Conservation (phyloP, 805 yeast species). For the Sungouiella blattae region DNA sequence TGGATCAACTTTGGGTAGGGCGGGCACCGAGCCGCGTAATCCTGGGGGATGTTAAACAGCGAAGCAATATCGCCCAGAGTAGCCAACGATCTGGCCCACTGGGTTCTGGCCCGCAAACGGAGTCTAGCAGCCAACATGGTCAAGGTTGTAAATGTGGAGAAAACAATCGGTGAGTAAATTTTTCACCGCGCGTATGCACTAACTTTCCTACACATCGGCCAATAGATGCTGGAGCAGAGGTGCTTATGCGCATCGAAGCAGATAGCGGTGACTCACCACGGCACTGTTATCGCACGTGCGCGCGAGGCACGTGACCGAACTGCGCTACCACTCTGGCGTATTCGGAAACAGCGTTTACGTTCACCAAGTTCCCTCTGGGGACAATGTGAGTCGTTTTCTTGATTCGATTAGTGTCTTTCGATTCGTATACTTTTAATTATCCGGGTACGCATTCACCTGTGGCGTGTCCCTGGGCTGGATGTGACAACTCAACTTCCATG, state of each 20-base stretch:
- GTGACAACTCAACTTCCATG: slow-evolving; percentile 67
- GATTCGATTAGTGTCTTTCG: no score
- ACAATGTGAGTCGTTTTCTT: no score
- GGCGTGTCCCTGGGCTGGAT: slow-evolving; percentile 49
- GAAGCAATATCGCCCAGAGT: slow-evolving; percentile 23
- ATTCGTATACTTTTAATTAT: no score
- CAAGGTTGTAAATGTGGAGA: not conserved
- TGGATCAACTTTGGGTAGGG: slow-evolving; percentile 76
- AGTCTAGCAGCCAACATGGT: slow-evolving; percentile 15
- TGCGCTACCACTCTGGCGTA: no score
- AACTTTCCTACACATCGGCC: slow-evolving; percentile 3
- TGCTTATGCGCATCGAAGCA: slow-evolving; percentile 4
- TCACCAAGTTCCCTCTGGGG: no score
- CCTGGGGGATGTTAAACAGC: slow-evolving; percentile 48
- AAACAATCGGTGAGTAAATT: slow-evolving; percentile 2
- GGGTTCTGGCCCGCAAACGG: not conserved
- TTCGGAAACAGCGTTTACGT: no score
- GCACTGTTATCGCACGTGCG: slow-evolving; percentile 3
- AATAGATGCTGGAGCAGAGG: slow-evolving; percentile 3
- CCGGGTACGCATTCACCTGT: not conserved
- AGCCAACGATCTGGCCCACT: slow-evolving; percentile 25
- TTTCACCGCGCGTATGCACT: slow-evolving; percentile 5
- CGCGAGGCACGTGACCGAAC: no score
- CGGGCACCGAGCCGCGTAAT: slow-evolving; percentile 70
- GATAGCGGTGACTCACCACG: slow-evolving; percentile 2